Evolutionary conservation across 148 eudicot species (phyloP), one percentile per base, ranked within the genome.

Genomic region (Chenopodium album): DNA sequence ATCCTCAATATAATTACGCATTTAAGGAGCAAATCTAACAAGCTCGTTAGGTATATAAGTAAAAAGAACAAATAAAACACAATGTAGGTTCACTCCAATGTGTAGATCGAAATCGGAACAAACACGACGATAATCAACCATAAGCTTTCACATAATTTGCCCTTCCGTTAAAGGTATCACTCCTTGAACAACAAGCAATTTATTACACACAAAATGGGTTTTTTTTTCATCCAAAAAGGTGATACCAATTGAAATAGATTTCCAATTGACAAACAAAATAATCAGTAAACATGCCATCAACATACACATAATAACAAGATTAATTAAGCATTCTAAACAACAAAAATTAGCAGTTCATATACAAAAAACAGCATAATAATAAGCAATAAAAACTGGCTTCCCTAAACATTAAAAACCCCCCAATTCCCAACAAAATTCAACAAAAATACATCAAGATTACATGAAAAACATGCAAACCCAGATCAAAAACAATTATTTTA

Each of bases 401-500:
- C 59, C 46, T 28, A 74, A 76, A 34, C 62, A 73, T 80, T 20
- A 13, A 16, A 62, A 68, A 74, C 46, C 56, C 56, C 56, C 12
- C 12, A 52, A 52, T 52, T 56, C 78, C 66, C 60, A 77, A 69
- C 37, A 60, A 37, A 37, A 60, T 68, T 67, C 47, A 78, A 65
- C 48, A n/a, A 48, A 70, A 48, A 16, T 81, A 64, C 63, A 59
- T 1, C 44, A 66, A 73, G 78, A 37, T 52, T 34, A 66, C 56
- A 46, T 12, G 7, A 26, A 78, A 69, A 22, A 48, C 72, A 86
- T 73, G 28, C 78, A 85, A 14, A 31, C 81, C 81, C 84, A 77
- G 71, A 85, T 84, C 70, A 80, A 41, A 63, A 70, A 28, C 66
- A 23, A 4, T 17, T 23, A 65, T 62, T 73, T 17, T n/a, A 17